Evolutionary conservation across 1,284 basidiomycete species (phyloP), one percentile per base, ranked within the genome.

Genomic region (Rhodotorula sp.): DNA sequence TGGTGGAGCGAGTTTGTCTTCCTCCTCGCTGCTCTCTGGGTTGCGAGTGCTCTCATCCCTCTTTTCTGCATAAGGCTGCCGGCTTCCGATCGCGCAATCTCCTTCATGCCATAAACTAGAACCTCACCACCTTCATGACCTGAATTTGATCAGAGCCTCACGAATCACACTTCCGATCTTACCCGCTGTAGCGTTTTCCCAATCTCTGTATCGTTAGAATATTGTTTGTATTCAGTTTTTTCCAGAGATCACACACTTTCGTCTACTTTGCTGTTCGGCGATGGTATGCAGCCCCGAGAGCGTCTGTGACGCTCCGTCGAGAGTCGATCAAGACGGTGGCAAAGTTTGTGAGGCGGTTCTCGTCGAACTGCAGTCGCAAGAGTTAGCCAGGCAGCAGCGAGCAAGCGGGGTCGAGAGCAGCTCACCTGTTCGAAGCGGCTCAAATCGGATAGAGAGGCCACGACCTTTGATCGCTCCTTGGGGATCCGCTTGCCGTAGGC

Each of bases 1-100:
- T 48, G 60, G n/a, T 85, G 85, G 77, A 87, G 88, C 4, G 81
- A 83, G 50, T 82, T 84, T 28, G 87, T 90, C 47, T 78, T 79
- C 63, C 57, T 62, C 19, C 64, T 77, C 54, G 77, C 66, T 2
- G 64, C 65, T 1, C 26, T 49, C 8, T 69, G 65, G 65, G 60
- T 69, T 14, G 18, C 38, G 16, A 26, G 64, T n/a, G 61, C 70
- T 0, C 49, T 75, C 2, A 21, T 66, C 0, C 68, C 73, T 3
- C 57, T 69, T 4, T 34, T 70, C 0, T 31, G 43, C 1, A 45
- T 72, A 5, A 16, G 43, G 28, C 23, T 43, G 34, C 50, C 34
- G 10, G 38, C 38, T 43, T 43, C 38, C 38, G 38, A 14, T 12
- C 1, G 38, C 38, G 38, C 10, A 43, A 2, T 10, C 34, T 26